phyloP scores from a whole-genome alignment of 257 asterid species.

The Ilex aquifolium region DNA sequence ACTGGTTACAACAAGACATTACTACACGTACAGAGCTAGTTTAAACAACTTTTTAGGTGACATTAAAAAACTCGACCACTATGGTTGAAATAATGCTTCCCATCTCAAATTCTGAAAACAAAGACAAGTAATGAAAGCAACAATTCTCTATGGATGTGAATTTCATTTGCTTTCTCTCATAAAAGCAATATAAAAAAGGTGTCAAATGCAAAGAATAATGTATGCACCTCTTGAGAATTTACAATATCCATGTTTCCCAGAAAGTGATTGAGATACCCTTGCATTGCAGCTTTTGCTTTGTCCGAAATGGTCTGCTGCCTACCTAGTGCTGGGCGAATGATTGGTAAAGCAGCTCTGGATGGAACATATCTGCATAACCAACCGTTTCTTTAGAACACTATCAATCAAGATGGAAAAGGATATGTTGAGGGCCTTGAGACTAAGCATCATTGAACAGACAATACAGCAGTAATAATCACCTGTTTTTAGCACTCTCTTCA shows the following conservation, averaged over 20 bases:
- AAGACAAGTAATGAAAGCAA: too few species aligned
- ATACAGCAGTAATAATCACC: conserved; percentile 33
- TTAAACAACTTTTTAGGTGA: too few species aligned
- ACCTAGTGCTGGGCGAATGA: conserved; percentile 87
- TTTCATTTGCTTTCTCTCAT: too few species aligned
- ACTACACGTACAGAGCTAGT: too few species aligned
- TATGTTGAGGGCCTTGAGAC: background rate
- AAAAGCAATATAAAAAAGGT: too few species aligned
- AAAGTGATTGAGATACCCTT: conserved; percentile 86
- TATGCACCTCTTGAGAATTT: conserved; percentile 77
- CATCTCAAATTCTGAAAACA: too few species aligned
- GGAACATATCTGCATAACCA: conserved; percentile 64
- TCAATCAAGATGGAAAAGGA: background rate
- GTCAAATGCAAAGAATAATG: conserved; percentile 7
- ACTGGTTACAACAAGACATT: too few species aligned
- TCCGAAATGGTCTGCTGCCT: conserved; percentile 61
- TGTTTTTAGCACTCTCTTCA: conserved; percentile 54
- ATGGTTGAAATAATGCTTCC: too few species aligned
- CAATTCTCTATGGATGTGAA: too few species aligned
- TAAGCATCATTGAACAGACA: background rate
- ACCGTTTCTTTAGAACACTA: conserved; percentile 9
- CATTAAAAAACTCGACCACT: too few species aligned
- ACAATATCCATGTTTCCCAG: conserved; percentile 81
- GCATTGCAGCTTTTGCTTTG: conserved; percentile 87
- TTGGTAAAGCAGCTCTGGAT: conserved; percentile 74